Conservation (phyloP, 2,329 filamentous ascomycete genomes). For the Alternaria infectoria region DNA sequence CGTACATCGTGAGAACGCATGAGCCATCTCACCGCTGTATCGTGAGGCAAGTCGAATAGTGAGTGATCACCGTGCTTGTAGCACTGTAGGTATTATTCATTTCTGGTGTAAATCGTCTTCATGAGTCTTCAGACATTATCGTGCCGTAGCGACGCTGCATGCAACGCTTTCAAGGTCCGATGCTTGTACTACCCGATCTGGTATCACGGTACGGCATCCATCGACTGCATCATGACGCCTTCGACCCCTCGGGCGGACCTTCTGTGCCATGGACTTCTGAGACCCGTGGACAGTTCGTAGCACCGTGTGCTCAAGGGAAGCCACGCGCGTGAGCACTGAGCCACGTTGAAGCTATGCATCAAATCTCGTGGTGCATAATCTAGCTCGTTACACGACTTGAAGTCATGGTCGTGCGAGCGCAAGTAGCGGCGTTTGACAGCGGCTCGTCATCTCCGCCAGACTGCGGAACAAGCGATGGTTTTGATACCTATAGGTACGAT, state of each 20-base stretch:
- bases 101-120: conserved; percentile 7
- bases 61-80: conserved; percentile 3
- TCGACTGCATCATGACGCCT: conserved; percentile 5
- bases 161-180: background rate
- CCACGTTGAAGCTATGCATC: conserved; percentile 33
- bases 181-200: conserved; percentile 24
- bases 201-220: conserved; percentile 11
- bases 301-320: conserved; percentile 9
- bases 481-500: background rate
- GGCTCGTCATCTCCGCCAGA: conserved; percentile 10
- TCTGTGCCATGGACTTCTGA: conserved; percentile 16
- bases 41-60: conserved; percentile 5
- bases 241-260: conserved; percentile 9
- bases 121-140: conserved; percentile 15
- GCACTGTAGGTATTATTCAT: conserved; percentile 7
- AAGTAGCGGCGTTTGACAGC: conserved; percentile 23
- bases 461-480: background rate
- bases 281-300: conserved; percentile 29
- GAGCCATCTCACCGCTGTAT: background rate
- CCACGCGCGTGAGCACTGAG: conserved; percentile 20
- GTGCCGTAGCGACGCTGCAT: conserved; percentile 29
- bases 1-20: conserved; percentile 4
- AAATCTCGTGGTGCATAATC: conserved; percentile 46
- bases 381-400: conserved; percentile 37
- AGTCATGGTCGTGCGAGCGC: conserved; percentile 17